A percentile compares a stretch with the other conserved stretches of the same genome.
Evolutionary conservation across 163 green algal species (phyloP).

Genomic region (Picocystis sp.): DNA sequence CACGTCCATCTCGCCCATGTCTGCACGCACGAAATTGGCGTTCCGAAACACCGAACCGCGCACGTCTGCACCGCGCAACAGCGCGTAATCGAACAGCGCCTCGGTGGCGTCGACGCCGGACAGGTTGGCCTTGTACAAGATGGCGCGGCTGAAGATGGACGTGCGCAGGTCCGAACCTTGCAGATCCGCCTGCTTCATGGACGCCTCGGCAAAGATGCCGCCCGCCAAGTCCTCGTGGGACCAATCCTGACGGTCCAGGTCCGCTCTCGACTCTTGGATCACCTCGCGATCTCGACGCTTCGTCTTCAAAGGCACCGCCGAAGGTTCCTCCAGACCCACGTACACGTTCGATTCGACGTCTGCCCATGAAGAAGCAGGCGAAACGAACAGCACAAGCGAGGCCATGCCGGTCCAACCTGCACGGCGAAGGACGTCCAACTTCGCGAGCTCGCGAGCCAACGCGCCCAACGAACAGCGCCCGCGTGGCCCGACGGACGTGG

Average conservation of each 20-base stretch:
- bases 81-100: slow-evolving; percentile 6
- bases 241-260: slow-evolving; percentile 1
- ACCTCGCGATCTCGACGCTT: not conserved
- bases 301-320: not conserved
- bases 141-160: slow-evolving; percentile 2
- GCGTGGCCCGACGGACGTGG: no score
- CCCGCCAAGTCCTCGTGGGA: not conserved
- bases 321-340: not conserved
- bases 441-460: no score
- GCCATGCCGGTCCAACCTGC: no score
- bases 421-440: no score
- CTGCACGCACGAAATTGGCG: slow-evolving; percentile 31
- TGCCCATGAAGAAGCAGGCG: no score
- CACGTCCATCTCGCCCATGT: slow-evolving; percentile 38
- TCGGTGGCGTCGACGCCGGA: slow-evolving; percentile 2
- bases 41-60: slow-evolving; percentile 8
- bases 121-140: slow-evolving; percentile 7
- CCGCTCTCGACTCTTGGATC: slow-evolving; percentile 3
- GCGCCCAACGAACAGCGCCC: no score
- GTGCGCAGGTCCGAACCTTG: slow-evolving; percentile 3
- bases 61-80: slow-evolving; percentile 2
- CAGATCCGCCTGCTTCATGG: slow-evolving; percentile 4
- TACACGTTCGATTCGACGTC: no score
- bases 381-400: no score
- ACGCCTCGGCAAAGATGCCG: slow-evolving; percentile 1